Base-by-base conservation (phyloP, 345 rosid species). In the Ceriops tagal region DNA sequence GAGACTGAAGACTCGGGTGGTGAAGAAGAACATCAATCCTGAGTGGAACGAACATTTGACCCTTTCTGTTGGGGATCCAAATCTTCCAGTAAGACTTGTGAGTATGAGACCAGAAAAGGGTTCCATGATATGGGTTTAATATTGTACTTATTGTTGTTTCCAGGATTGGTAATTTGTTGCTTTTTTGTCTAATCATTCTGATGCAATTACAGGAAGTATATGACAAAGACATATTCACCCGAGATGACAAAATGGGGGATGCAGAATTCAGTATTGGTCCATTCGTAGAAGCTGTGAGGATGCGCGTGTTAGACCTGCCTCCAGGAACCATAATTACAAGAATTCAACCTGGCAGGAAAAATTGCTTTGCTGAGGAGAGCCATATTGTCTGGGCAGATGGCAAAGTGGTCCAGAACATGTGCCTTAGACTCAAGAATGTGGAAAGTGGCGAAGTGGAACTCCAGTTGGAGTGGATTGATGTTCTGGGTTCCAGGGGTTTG, bases 191-290 rank as follows among this genome's bases (percentile, higher is more conserved):
- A 16, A 20, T 8, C 39, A 18, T 26, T 16, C 39, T 32, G 20
- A 9, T 57, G 39, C 18, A 11, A 51, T 55, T 56, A 67, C 86
- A 93, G 97, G 32, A 56, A 24, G 95, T 89, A n/a, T 93, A 88
- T 28, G 97, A 93, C 71, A 73, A 67, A 68, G 97, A 93, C 61
- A 19, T 61, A 22, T 83, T 91, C 83, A 84, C 83, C 35, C 74
- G 63, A 26, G 98, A 93, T 65, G 98, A 93, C 77, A 88, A 80
- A 72, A 91, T 91, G 98, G 98, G 97, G 31, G 84, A 84, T 28
- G 96, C 98, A 1, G 97, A 77, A 43, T 64, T 77, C 21, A 73
- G 69, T 10, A 72, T 77, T 27, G 47, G 53, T n/a, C 72, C 69
- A 52, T 77, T 64, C 60, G 7, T 77, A 1, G 73, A 63, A 37